Conservation (phyloP, 1,284 basidiomycete species). For the Tilletia caries region DNA sequence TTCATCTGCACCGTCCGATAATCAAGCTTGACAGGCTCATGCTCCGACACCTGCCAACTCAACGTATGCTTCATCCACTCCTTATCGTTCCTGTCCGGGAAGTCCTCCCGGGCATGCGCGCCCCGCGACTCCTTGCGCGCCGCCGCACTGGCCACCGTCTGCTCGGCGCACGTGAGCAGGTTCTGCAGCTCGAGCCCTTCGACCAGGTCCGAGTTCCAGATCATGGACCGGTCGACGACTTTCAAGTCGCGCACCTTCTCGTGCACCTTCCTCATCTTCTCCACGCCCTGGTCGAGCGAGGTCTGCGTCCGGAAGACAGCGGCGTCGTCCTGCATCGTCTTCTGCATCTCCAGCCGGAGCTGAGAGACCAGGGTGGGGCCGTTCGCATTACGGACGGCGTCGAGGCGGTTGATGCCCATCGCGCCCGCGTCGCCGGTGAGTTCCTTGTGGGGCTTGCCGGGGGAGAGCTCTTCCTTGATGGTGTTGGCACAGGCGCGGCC, state of each 20-base stretch:
- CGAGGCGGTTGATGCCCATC: constrained; percentile 80
- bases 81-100: constrained; percentile 74
- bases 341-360: constrained; percentile 93
- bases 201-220: constrained; percentile 83
- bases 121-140: constrained; percentile 95
- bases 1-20: constrained; percentile 81
- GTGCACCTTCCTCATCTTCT: constrained; percentile 81
- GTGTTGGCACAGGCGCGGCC: constrained; percentile 98
- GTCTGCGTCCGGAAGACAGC: constrained; percentile 72
- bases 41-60: constrained; percentile 37
- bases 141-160: constrained; percentile 91
- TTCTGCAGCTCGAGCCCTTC: constrained; percentile 97
- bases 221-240: constrained; percentile 96
- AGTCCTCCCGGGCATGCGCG: constrained; percentile 96
- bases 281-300: constrained; percentile 85
- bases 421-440: constrained; percentile 85
- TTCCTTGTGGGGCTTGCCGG: constrained; percentile 85
- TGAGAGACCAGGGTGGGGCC: constrained; percentile 83
- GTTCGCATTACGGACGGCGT: constrained; percentile 66
- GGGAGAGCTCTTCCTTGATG: constrained; percentile 84
- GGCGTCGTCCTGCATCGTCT: constrained; percentile 81
- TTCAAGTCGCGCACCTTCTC: constrained; percentile 83
- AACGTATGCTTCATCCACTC: constrained; percentile 52
- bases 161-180: constrained; percentile 86
- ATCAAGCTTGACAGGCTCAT: constrained; percentile 78